Evolutionary conservation across 2,329 filamentous ascomycete genomes (phyloP), one percentile per base, ranked within the genome.

Genomic region (Lojkania enalia): DNA sequence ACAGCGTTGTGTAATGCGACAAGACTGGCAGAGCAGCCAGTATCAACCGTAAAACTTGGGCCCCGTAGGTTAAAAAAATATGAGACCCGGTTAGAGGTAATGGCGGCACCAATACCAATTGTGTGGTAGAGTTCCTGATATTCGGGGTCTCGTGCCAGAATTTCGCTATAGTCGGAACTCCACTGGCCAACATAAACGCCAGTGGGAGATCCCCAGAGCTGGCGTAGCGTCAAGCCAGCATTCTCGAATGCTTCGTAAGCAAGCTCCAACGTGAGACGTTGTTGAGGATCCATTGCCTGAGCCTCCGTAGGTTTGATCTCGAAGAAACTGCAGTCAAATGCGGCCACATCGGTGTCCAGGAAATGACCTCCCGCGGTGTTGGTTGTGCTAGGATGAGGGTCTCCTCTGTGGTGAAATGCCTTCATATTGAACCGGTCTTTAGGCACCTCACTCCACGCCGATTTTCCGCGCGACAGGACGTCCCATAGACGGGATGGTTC

Each of bases 381-480:
- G 7, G 23, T 27, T 7, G 23, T 27, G 23, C n/a, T n/a, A 7
- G n/a, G n/a, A n/a, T 27, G 23, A 7, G 23, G 7, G 23, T 7
- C n/a, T 7, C 16, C 30, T 15, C 7, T 44, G 40, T 61, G 46
- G 35, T 62, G 53, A 29, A 52, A 54, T 6, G 48, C 46, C 12
- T 61, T 48, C n/a, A 55, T 49, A 23, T 60, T 64, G 33, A 62
- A 46, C 2, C 63, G 53, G 18, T 57, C 52, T 2, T 32, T 19
- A 1, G 63, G 63, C 3, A 64, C 44, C 12, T 64, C 54, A 3
- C 38, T 51, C 18, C 43, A 46, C 4, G 44, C 52, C 42, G 41
- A 53, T 15, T 56, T 42, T 9, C 30, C 30, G 9, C 15, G 9
- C 15, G 6, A 16, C 7, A 33, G 9, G 7, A 33, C 15, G 9